Percentiles rank a stretch among this genome's conserved stretches.
phyloP scores from a whole-genome alignment of 148 eudicot species.

The Fagopyrum tataricum region DNA sequence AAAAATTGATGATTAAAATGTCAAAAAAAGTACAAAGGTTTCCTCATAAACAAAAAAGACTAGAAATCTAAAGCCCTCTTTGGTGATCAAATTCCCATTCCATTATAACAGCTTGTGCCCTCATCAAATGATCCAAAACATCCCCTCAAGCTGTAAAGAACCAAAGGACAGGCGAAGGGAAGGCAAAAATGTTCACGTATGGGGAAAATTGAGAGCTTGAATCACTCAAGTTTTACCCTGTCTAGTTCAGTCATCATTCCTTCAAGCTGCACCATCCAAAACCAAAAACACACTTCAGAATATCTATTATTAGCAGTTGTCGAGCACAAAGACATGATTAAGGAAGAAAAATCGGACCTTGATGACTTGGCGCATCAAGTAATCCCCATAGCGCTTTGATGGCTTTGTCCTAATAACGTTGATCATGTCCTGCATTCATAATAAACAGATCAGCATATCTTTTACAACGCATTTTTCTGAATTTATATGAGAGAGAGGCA shows the following conservation, averaged over 20 bases:
- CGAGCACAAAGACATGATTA: background rate
- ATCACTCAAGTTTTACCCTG: conserved; percentile 67
- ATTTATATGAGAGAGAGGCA: conserved; percentile 15
- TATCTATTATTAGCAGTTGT: background rate
- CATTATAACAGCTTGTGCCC: background rate
- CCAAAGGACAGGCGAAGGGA: background rate
- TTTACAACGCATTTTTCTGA: background rate
- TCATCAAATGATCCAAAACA: conserved; percentile 2
- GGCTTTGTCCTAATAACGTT: conserved; percentile 68
- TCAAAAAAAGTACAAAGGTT: background rate
- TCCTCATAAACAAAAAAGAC: background rate
- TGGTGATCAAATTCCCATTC: background rate
- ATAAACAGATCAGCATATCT: background rate
- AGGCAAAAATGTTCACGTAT: background rate
- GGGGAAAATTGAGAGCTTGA: background rate
- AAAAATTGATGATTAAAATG: background rate
- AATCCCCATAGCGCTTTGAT: conserved; percentile 77
- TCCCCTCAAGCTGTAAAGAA: background rate
- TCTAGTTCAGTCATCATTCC: conserved; percentile 78
- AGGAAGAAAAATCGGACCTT: conserved; percentile 28
- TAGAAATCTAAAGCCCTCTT: background rate
- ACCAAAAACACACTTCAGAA: background rate
- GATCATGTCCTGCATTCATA: conserved; percentile 58
- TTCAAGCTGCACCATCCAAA: conserved; percentile 56
- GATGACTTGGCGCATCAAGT: conserved; percentile 81